phyloP scores from a whole-genome alignment of 108 stramenopile species.

The Skeletonema potamos region DNA sequence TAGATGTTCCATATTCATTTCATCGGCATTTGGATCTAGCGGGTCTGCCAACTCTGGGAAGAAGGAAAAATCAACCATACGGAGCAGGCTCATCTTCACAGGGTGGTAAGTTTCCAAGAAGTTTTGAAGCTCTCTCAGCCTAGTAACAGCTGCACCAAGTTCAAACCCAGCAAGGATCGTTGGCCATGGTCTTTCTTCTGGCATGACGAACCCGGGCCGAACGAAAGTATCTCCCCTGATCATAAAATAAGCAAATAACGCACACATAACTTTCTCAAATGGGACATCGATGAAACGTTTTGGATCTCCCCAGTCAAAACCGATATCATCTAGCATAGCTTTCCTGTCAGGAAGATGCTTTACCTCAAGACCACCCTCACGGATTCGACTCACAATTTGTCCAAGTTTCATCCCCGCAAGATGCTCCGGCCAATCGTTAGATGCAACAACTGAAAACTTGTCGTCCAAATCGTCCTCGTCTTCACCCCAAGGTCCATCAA shows the following conservation, averaged over 20 bases:
- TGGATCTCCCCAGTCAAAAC: constrained; percentile 91
- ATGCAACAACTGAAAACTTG: constrained; percentile 24
- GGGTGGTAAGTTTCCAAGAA: constrained; percentile 86
- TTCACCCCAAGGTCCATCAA: constrained; percentile 34
- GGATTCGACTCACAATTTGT: constrained; percentile 69
- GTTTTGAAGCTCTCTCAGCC: constrained; percentile 79
- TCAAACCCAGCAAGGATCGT: constrained; percentile 78
- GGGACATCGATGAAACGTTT: constrained; percentile 81
- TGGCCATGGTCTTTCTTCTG: constrained; percentile 93
- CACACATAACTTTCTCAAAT: constrained; percentile 90
- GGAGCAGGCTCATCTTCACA: constrained; percentile 78
- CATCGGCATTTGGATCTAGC: constrained; percentile 71
- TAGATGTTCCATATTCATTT: constrained; percentile 61
- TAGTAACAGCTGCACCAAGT: constrained; percentile 75
- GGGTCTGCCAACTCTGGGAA: constrained; percentile 76
- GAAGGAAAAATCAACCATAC: constrained; percentile 89
- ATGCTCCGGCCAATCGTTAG: constrained; percentile 78
- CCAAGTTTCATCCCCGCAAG: constrained; percentile 82
- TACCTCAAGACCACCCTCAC: constrained; percentile 88
- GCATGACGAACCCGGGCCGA: constrained; percentile 80
- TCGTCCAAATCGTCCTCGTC: constrained; percentile 23
- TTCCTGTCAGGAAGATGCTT: constrained; percentile 81
- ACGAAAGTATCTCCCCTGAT: constrained; percentile 89
- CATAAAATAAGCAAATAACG: constrained; percentile 78
- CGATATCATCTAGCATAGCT: constrained; percentile 76